Percentiles rank a stretch among this genome's conserved stretches.
These are phyloP conservation scores for Candida anutae DNA, from an alignment of 1,139 yeast species.

Conservation along the genomic window DNA sequence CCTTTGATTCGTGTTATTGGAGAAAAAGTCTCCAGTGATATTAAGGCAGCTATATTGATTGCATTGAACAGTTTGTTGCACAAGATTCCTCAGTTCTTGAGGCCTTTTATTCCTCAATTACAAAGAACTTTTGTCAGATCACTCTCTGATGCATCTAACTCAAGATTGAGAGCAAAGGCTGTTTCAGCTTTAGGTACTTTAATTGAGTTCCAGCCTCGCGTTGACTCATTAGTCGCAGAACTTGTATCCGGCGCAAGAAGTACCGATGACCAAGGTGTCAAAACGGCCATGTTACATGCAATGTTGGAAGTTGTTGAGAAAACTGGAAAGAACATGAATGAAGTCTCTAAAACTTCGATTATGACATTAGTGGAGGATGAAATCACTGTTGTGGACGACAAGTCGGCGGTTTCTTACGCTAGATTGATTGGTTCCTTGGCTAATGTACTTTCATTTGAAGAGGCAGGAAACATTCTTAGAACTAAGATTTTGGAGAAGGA, in stretches of 20 bases:
- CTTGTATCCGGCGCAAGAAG: conserved; percentile 68
- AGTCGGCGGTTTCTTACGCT: conserved; percentile 69
- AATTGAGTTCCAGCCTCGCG: conserved; percentile 85
- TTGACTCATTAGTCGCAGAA: conserved; percentile 86
- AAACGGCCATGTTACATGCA: conserved; percentile 80
- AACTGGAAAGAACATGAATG: conserved; percentile 74
- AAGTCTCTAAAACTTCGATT: conserved; percentile 60
- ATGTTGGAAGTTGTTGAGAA: conserved; percentile 73
- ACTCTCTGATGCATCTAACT: conserved; percentile 68
- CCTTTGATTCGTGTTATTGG: conserved; percentile 98
- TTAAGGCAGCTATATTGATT: conserved; percentile 82
- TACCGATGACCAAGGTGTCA: conserved; percentile 55
- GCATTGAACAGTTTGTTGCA: conserved; percentile 73
- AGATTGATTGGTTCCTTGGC: conserved; percentile 71
- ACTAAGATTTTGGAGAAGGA: conserved; percentile 47
- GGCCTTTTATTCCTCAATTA: conserved; percentile 95
- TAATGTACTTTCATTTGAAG: conserved; percentile 56
- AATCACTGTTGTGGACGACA: conserved; percentile 43
- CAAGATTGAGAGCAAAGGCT: conserved; percentile 72
- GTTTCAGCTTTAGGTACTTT: conserved; percentile 84
- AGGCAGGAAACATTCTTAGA: conserved; percentile 53
- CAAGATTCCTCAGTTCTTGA: conserved; percentile 83
- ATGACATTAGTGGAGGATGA: conserved; percentile 74
- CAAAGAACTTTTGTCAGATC: conserved; percentile 96
- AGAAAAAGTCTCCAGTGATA: conserved; percentile 84